Evolutionary conservation across 352 stramenopile species (phyloP).

Genomic region (Globisporangium cylindrosporum): DNA sequence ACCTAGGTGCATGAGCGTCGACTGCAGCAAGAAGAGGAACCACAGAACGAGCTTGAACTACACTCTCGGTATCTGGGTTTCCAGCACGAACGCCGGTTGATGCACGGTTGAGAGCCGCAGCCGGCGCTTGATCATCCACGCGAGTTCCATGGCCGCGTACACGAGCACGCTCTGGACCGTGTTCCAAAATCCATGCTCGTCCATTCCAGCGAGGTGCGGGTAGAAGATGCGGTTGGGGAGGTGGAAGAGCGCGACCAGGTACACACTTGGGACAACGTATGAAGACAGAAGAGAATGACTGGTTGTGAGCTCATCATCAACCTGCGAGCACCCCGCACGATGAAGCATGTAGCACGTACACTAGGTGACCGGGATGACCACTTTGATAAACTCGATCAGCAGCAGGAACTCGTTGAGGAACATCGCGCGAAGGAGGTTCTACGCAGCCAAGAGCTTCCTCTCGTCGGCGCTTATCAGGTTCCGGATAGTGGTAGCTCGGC

Average conservation of each 20-base stretch:
- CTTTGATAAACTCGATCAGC: constrained; percentile 20
- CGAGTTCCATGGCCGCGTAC: constrained; percentile 3
- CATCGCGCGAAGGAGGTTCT: constrained; percentile 12
- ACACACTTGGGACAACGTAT: constrained; percentile 9
- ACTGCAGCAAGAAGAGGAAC: constrained; percentile 40
- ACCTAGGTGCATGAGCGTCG: constrained; percentile 34
- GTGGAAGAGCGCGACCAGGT: not conserved
- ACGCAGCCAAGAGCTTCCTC: not conserved
- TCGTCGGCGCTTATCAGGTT: not conserved
- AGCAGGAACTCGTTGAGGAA: constrained; percentile 18
- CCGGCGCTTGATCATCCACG: constrained; percentile 1
- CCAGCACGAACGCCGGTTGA: constrained; percentile 36
- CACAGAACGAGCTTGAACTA: constrained; percentile 43
- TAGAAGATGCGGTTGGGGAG: constrained; percentile 3
- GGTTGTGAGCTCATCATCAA: not conserved
- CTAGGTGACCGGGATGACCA: constrained; percentile 19
- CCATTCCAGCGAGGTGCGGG: not conserved
- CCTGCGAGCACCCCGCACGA: constrained; percentile 6
- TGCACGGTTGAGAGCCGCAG: constrained; percentile 24
- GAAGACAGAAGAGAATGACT: constrained; percentile 10
- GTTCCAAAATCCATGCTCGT: not conserved
- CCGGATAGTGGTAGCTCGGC: not conserved
- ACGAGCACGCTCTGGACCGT: constrained; percentile 1
- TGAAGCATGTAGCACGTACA: constrained; percentile 12
- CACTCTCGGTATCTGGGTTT: constrained; percentile 28